Evolutionary conservation across 164 flowering plant species (phyloP), one percentile per base, ranked within the genome.

Genomic region (Vitis cinerea): DNA sequence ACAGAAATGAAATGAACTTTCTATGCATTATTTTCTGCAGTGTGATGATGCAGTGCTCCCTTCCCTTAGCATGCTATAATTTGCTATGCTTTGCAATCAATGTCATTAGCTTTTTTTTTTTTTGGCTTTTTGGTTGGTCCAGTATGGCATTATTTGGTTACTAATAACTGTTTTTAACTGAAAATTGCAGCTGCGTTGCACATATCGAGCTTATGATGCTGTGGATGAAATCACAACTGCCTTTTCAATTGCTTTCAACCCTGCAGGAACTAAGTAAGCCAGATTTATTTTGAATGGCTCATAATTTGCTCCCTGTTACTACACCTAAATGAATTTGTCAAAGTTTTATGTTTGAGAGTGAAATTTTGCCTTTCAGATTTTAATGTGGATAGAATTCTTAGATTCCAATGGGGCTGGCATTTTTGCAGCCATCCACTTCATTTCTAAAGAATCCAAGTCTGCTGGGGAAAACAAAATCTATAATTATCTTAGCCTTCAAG

Each of bases 211-310:
- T 60, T 93, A 91, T 87, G 97, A 91, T 84, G 84, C 90, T 48
- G 84, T 93, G 93, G 99, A 95, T 77, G 99, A 95, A 82, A 95
- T 93, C 15, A 86, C 90, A 71, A 97, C 99, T 63, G 97, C 99
- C 57, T 78, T 86, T 81, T 93, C 98, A 75, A 71, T 90, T 79
- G 92, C 90, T 59, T 95, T 95, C 78, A 93, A 88, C 73, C 91
- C 91, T 23, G 54, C 80, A 65, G 98, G 97, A 48, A 84, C 85
- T 8, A 93, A 88, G 98, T 95, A 87, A 74, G 81, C 27, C 54
- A 4, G 10, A 48, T 47, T 27, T 53, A 6, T 37, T 37, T 37
- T 37, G 7, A 59, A 50, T 2, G 1, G 17, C 58, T 50, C 15
- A 31, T 3, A 11, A 29, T 59, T 67, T 48, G 13, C 51, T 29